Evolutionary conservation across 805 yeast genomes (phyloP), one percentile per base, ranked within the genome.

Genomic region (Danielozyma ontarioensis): DNA sequence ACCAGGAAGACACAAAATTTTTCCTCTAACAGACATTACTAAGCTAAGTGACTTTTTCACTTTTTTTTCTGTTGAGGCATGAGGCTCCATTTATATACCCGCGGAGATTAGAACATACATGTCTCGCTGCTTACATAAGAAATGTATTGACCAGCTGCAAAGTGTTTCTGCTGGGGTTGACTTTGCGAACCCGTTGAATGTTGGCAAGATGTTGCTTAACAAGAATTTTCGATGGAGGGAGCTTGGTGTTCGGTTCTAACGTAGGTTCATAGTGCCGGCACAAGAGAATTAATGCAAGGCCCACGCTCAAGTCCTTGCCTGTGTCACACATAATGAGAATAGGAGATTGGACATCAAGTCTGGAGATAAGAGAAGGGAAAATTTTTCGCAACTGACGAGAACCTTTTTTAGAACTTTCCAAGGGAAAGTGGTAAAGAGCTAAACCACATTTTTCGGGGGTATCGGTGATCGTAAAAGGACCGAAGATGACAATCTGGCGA

Each of bases 91-190:
- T n/a, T n/a, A n/a, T n/a, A n/a, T n/a, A n/a, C n/a, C n/a, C n/a
- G n/a, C n/a, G n/a, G n/a, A n/a, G n/a, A n/a, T n/a, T n/a, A n/a
- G n/a, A n/a, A n/a, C n/a, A n/a, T n/a, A n/a, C n/a, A n/a, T n/a
- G n/a, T n/a, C n/a, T n/a, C n/a, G n/a, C n/a, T n/a, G n/a, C n/a
- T n/a, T n/a, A n/a, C n/a, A n/a, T n/a, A n/a, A n/a, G n/a, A n/a
- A 42, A 74, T 2, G 77, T 55, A 41, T 85, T 82, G 2, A 83
- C 76, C 18, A 89, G 72, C 44, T 81, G 88, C 26, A 85, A 59
- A 0, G 94, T 82, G 8, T 85, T 78, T 31, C 96, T 63, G 35
- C 88, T 78, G 0, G 95, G 95, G 39, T 85, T 83, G 4, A 74
- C 74, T 26, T 69, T 73, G n/a, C 72, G 51, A 5, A 59, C 52